These are phyloP conservation scores for Bremia lactucae DNA, from an alignment of 352 stramenopile genomes.

Conservation along the genomic window DNA sequence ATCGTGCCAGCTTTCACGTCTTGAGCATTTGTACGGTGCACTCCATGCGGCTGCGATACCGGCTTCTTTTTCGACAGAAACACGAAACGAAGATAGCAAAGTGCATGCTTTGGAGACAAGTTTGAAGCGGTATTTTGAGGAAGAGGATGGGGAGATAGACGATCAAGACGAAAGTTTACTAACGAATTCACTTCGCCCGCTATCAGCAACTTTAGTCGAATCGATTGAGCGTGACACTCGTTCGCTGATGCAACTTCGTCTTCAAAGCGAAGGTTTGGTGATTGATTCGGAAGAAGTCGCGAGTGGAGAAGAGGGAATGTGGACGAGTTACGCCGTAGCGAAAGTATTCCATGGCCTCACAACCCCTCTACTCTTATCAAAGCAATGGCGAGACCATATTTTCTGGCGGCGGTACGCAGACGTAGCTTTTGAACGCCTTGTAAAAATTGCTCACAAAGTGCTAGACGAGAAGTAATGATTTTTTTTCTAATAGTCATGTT, in stretches of 20 bases:
- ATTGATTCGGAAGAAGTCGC: slow-evolving; percentile 10
- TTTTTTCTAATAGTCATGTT: neutral
- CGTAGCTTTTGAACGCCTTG: slow-evolving; percentile 67
- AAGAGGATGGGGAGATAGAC: slow-evolving; percentile 10
- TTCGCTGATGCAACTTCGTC: slow-evolving; percentile 22
- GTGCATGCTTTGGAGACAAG: slow-evolving; percentile 32
- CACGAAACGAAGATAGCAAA: slow-evolving; percentile 16
- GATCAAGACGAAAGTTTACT: slow-evolving; percentile 26
- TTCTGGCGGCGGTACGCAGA: slow-evolving; percentile 56
- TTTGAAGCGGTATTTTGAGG: slow-evolving; percentile 58
- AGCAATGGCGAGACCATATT: slow-evolving; percentile 50
- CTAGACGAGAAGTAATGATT: slow-evolving; percentile 18
- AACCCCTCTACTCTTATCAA: slow-evolving; percentile 45
- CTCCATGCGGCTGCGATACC: slow-evolving; percentile 30
- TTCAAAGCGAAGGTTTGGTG: slow-evolving; percentile 5
- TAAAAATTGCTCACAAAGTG: slow-evolving; percentile 49
- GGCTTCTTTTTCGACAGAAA: slow-evolving; percentile 5
- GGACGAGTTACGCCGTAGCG: slow-evolving; percentile 59
- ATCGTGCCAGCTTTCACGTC: slow-evolving; percentile 38
- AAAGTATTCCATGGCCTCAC: slow-evolving; percentile 70
- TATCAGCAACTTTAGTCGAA: slow-evolving; percentile 40
- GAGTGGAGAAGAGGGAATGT: slow-evolving; percentile 17
- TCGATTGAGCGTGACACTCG: slow-evolving; percentile 44
- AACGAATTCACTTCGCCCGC: slow-evolving; percentile 31
- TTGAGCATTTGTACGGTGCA: slow-evolving; percentile 47